These are phyloP conservation scores for Penicillium taxi DNA, from an alignment of 495 filamentous ascomycete species.

Conservation along the genomic window DNA sequence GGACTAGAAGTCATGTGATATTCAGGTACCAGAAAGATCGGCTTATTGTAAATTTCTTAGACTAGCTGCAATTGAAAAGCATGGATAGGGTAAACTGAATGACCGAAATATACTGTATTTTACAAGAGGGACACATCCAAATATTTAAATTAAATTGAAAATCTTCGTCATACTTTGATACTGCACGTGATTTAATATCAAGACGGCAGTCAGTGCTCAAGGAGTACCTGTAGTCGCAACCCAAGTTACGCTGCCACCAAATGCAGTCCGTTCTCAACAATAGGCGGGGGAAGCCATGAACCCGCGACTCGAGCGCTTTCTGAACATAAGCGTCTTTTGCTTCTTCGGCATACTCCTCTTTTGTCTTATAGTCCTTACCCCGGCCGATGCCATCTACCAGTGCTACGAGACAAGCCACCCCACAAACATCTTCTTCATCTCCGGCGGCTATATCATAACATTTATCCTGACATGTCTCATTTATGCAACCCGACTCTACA, in stretches of 20 bases:
- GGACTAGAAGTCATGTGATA: constrained; percentile 10
- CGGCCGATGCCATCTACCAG: constrained; percentile 76
- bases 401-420: constrained; percentile 53
- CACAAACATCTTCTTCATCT: constrained; percentile 80
- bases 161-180: no score
- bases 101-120: not conserved
- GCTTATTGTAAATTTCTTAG: not conserved
- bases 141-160: no score
- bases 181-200: constrained; percentile 3
- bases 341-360: constrained; percentile 66
- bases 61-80: no score
- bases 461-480: constrained; percentile 63
- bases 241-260: constrained; percentile 3
- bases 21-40: constrained; percentile 1
- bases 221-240: not conserved
- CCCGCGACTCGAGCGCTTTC: constrained; percentile 60
- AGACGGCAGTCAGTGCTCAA: no score
- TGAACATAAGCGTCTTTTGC: constrained; percentile 75
- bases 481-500: constrained; percentile 82
- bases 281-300: constrained; percentile 32
- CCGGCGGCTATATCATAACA: constrained; percentile 68
- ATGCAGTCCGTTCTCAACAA: constrained; percentile 10
- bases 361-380: constrained; percentile 69
- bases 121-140: no score
- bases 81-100: not conserved